Conservation (phyloP, 805 yeast genomes). For the Kazachstania africana region DNA sequence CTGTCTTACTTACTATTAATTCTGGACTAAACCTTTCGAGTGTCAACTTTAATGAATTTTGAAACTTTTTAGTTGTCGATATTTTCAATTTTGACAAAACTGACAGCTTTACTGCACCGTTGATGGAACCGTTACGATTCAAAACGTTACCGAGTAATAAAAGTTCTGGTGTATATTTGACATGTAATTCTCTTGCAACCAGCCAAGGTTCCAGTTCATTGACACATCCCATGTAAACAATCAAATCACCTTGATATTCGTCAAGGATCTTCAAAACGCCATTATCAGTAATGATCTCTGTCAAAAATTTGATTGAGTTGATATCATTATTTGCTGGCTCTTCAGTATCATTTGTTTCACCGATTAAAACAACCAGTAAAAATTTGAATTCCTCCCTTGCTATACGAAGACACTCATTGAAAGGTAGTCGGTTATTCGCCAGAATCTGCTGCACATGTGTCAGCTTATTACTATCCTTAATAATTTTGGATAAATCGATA, state of each 20-base stretch:
- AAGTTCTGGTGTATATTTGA: conserved; percentile 44
- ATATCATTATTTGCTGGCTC: conserved; percentile 5
- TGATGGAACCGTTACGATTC: conserved; percentile 29
- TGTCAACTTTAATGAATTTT: conserved; percentile 29
- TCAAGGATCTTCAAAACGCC: conserved; percentile 30
- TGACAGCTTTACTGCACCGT: conserved; percentile 26
- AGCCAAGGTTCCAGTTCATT: conserved; percentile 55
- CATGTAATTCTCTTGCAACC: conserved; percentile 44
- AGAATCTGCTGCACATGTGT: conserved; percentile 4
- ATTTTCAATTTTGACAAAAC: conserved; percentile 22
- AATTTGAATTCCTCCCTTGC: conserved; percentile 36
- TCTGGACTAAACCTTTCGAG: conserved; percentile 52
- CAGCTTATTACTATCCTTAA: conserved; percentile 4
- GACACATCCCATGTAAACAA: conserved; percentile 55
- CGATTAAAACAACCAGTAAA: conserved; percentile 41
- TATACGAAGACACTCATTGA: conserved; percentile 32
- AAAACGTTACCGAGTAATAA: conserved; percentile 43
- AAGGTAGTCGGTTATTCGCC: conserved; percentile 15
- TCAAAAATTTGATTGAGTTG: conserved; percentile 31
- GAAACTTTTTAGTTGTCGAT: conserved; percentile 24
- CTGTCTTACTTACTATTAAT: conserved; percentile 44
- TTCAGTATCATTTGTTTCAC: conserved; percentile 18
- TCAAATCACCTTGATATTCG: conserved; percentile 30
- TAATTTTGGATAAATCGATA: conserved; percentile 5
- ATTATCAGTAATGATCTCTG: conserved; percentile 35